These are phyloP conservation scores for Penicillium tannophilum DNA, from an alignment of 495 filamentous ascomycete genomes.

Conservation along the genomic window DNA sequence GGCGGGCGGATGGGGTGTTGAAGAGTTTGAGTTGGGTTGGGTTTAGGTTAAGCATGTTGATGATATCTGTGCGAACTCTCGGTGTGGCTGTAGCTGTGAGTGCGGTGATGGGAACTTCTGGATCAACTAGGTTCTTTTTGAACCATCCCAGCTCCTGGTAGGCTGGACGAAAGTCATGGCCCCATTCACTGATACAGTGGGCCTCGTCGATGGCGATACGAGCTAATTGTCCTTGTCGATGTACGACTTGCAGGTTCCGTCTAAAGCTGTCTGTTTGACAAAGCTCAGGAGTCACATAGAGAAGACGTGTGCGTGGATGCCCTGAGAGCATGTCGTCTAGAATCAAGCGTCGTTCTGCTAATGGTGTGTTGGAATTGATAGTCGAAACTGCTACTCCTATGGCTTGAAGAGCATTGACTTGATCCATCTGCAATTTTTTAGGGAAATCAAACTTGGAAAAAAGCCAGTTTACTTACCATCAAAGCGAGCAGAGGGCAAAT, in stretches of 20 bases:
- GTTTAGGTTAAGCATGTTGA: constrained; percentile 70
- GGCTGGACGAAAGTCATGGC: constrained; percentile 92
- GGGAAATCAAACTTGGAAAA: no score
- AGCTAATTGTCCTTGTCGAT: constrained; percentile 78
- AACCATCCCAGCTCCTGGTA: constrained; percentile 92
- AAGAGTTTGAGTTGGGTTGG: constrained; percentile 66
- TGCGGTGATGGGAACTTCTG: constrained; percentile 84
- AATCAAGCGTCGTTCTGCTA: constrained; percentile 64
- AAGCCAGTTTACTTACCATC: constrained; percentile 66
- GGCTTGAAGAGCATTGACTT: constrained; percentile 77
- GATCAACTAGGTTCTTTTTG: constrained; percentile 71
- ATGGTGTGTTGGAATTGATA: constrained; percentile 78
- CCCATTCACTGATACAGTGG: constrained; percentile 98
- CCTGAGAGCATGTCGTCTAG: constrained; percentile 81
- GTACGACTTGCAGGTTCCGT: constrained; percentile 67
- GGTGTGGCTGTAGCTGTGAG: constrained; percentile 88
- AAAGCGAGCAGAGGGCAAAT: constrained; percentile 87
- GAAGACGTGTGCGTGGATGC: constrained; percentile 78
- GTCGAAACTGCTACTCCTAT: constrained; percentile 79
- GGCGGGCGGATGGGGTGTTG: constrained; percentile 74
- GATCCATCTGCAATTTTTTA: constrained; percentile 77
- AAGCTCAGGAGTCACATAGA: constrained; percentile 93
- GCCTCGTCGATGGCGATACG: constrained; percentile 93
- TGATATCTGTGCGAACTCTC: constrained; percentile 77
- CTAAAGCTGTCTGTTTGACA: constrained; percentile 81